Evolutionary conservation across 306 rosid genomes (phyloP).

Genomic region (Fragaria iinumae): DNA sequence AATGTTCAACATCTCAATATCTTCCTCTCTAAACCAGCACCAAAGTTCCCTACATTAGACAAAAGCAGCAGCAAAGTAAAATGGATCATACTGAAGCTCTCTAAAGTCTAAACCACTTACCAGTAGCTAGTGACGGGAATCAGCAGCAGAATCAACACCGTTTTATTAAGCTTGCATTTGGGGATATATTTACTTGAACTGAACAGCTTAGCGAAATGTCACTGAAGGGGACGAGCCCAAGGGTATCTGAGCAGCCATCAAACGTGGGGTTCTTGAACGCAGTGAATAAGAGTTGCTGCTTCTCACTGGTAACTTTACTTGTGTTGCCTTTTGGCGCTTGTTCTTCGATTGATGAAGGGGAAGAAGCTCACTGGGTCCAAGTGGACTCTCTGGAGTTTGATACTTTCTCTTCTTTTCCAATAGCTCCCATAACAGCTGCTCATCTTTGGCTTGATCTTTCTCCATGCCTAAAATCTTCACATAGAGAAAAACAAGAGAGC

Average conservation of each 20-base stretch:
- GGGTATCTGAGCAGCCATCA: constrained; percentile 5
- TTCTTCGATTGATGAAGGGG: not conserved
- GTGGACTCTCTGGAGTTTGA: constrained; percentile 7
- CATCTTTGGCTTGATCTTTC: constrained; percentile 16
- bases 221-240: constrained; percentile 18
- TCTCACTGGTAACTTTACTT: not conserved
- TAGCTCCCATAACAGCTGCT: constrained; percentile 15
- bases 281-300: not conserved
- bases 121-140: not conserved
- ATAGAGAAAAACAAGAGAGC: not conserved
- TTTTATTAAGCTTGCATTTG: not conserved
- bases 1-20: not conserved
- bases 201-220: not conserved
- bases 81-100: not conserved
- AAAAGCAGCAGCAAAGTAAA: not conserved
- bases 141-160: not conserved
- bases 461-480: constrained; percentile 5
- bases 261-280: not conserved
- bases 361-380: not conserved
- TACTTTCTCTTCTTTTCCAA: constrained; percentile 9
- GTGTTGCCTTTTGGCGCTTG: constrained; percentile 14
- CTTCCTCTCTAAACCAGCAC: constrained; percentile 6
- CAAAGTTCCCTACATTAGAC: not conserved
- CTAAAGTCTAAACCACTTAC: not conserved
- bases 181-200: too few species aligned